Base-by-base conservation (phyloP, 768 basidiomycete species). In the Suillus americanus region DNA sequence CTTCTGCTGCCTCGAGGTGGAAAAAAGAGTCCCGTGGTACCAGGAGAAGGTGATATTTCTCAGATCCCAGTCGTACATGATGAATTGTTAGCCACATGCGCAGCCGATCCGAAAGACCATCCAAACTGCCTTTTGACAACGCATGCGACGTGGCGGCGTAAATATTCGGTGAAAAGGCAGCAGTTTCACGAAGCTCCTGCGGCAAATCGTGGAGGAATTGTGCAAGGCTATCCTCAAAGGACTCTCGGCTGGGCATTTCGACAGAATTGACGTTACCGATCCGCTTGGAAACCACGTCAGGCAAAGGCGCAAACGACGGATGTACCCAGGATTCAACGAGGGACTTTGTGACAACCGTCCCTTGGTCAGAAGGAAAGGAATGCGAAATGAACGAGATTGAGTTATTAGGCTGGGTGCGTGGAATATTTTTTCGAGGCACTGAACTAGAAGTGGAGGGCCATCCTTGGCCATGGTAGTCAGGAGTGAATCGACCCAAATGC, bases 1-100 rank as follows among this genome's bases (percentile, higher is more conserved):
- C 83, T 60, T 83, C 83, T 28, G 77, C 79, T 18, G 76, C 72
- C 45, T 83, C 77, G 68, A 86, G 77, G 43, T 81, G 78, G 72
- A 85, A 89, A 65, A 83, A 82, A 20, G 83, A 78, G 59, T 90
- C 89, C 13, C 86, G 80, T 4, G 89, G 89, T 46, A 84, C 78
- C 13, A 90, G 73, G 50, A 90, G 78, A 46, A 90, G 79, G 63
- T 83, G 79, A 67, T 81, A 80, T 67, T 83, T 86, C 56, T 83
- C 79, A 25, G 89, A 89, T 20, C 88, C 89, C 41, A 83, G 78
- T 62, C 83, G 83, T 51, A 89, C 77, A 64, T 87, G 87, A 69
- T 90, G 89, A 68, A 83, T 82, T 20, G 79, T 72, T 16, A 81
- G 71, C 89, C 89, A 90, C 65, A 82, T 79, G 59, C 78, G 80